Conservation (phyloP, 805 yeast genomes). For the Saccharomycopsis sp. region DNA sequence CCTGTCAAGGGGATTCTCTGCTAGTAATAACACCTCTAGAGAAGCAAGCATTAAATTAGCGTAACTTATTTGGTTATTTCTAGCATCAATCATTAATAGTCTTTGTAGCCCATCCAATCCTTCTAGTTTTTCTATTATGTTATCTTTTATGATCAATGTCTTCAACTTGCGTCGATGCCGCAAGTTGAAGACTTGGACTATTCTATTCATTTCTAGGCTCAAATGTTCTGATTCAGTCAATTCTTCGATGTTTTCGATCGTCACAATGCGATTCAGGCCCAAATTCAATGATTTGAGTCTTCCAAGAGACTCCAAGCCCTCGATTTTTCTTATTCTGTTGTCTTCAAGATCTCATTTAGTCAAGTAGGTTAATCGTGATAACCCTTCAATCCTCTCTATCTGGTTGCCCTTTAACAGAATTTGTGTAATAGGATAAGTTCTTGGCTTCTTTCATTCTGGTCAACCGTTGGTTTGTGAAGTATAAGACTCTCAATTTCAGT, state of each 20-base stretch:
- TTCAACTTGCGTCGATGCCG: background rate
- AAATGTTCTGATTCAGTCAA: slow-evolving; percentile 5
- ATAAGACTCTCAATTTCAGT: background rate
- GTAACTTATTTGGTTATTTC: background rate
- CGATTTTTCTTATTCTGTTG: slow-evolving; percentile 13
- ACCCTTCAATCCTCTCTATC: background rate
- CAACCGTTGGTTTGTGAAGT: background rate
- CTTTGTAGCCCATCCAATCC: background rate
- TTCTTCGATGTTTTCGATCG: slow-evolving; percentile 1
- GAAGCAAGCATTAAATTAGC: background rate
- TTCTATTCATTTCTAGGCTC: background rate
- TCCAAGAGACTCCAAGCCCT: slow-evolving; percentile 5
- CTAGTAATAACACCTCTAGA: background rate
- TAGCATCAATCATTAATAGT: background rate
- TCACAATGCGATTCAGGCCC: slow-evolving; percentile 9
- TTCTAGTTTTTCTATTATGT: background rate
- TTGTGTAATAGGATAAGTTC: background rate
- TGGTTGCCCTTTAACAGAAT: background rate
- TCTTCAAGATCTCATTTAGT: slow-evolving; percentile 6
- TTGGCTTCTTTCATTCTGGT: background rate
- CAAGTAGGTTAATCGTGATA: background rate
- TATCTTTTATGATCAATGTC: background rate
- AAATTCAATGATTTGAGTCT: slow-evolving; percentile 6
- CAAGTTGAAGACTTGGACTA: background rate
- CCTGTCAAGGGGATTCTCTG: background rate